Percentiles rank a stretch among this genome's conserved stretches.
Conservation (phyloP, 2,329 filamentous ascomycete genomes). For the Scedosporium boydii region DNA sequence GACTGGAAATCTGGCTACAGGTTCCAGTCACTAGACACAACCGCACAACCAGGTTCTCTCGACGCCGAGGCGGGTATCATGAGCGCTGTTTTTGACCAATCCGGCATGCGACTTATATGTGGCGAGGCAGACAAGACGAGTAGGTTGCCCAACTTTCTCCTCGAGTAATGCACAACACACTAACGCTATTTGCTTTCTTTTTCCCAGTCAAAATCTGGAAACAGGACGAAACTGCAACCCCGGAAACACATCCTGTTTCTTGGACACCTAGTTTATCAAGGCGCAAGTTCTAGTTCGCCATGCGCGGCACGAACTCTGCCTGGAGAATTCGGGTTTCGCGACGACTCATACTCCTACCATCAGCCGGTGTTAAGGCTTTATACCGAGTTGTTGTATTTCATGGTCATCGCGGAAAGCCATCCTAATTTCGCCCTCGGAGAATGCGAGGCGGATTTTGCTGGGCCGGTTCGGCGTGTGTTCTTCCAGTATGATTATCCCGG, state of each 20-base stretch:
- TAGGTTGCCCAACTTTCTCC: slow-evolving; percentile 23
- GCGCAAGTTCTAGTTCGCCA: slow-evolving; percentile 54
- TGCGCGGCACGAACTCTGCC: no score
- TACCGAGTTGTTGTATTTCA: slow-evolving; percentile 72
- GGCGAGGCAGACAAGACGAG: slow-evolving; percentile 96
- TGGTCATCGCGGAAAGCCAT: slow-evolving; percentile 81
- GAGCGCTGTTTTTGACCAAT: slow-evolving; percentile 85
- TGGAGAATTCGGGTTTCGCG: neutral
- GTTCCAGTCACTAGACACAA: slow-evolving; percentile 83
- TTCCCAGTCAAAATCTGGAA: slow-evolving; percentile 83
- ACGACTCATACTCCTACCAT: neutral
- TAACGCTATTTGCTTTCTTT: slow-evolving; percentile 14
- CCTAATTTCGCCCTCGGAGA: slow-evolving; percentile 85
- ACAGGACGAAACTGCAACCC: slow-evolving; percentile 81
- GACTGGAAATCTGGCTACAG: slow-evolving; percentile 96
- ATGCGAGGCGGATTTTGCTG: slow-evolving; percentile 74
- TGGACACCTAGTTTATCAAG: slow-evolving; percentile 79
- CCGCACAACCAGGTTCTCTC: slow-evolving; percentile 85
- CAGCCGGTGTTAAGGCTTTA: slow-evolving; percentile 27
- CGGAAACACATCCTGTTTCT: slow-evolving; percentile 81
- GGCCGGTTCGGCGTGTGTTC: slow-evolving; percentile 71
- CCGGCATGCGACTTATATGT: slow-evolving; percentile 79
- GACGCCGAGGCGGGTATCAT: slow-evolving; percentile 94
- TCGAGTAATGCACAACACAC: slow-evolving; percentile 1
- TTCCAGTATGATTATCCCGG: slow-evolving; percentile 81